These are phyloP conservation scores for Clathrus columnatus DNA, from an alignment of 768 basidiomycete genomes.

Conservation along the genomic window DNA sequence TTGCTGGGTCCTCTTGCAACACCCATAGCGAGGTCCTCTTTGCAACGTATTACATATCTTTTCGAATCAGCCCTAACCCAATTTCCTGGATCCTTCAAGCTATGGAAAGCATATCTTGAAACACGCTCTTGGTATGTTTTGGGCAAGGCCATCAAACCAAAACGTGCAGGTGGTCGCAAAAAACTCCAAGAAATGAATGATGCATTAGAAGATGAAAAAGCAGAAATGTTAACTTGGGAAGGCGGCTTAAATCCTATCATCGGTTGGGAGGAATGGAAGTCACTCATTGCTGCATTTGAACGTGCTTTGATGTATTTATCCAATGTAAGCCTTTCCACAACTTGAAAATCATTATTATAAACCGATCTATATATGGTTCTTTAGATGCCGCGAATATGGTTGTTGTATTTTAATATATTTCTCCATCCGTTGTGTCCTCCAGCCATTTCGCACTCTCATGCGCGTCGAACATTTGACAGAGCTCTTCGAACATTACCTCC, in stretches of 20 bases:
- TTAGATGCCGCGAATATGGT: conserved; percentile 89
- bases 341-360: background rate
- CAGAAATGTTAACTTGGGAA: conserved; percentile 78
- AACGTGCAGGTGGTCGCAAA: conserved; percentile 80
- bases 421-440: conserved; percentile 85
- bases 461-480: conserved; percentile 88
- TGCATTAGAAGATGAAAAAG: conserved; percentile 75
- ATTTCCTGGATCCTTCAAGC: conserved; percentile 86
- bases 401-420: conserved; percentile 87
- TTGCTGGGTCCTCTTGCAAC: conserved; percentile 78
- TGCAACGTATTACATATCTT: conserved; percentile 84
- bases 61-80: conserved; percentile 86
- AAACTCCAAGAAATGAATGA: conserved; percentile 90
- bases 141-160: conserved; percentile 61
- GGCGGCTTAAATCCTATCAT: conserved; percentile 77
- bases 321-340: conserved; percentile 52
- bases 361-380: conserved; percentile 1
- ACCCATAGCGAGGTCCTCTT: conserved; percentile 57
- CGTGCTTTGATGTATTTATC: conserved; percentile 93
- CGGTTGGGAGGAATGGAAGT: conserved; percentile 96
- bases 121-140: conserved; percentile 81
- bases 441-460: conserved; percentile 77
- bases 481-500: conserved; percentile 90
- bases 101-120: conserved; percentile 90
- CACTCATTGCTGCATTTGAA: conserved; percentile 81